Percentiles rank a stretch among this genome's conserved stretches.
These are phyloP conservation scores for Handroanthus guayacan DNA, from an alignment of 257 asterid genomes.

Conservation along the genomic window DNA sequence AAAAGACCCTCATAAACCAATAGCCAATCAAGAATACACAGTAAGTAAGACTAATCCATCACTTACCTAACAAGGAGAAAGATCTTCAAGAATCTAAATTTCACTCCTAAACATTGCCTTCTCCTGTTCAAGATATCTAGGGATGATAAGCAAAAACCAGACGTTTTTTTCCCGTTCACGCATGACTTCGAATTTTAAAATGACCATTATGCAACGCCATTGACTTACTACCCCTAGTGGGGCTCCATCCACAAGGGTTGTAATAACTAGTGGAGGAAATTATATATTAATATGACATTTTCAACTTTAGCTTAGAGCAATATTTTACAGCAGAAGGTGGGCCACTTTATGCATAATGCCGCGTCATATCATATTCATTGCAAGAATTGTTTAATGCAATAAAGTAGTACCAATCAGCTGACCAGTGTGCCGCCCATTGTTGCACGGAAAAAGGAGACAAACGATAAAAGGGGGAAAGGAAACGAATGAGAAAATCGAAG, in stretches of 20 bases:
- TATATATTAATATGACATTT: background rate
- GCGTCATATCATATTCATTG: too few species aligned
- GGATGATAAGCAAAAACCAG: background rate
- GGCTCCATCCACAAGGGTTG: background rate
- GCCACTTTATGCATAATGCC: background rate
- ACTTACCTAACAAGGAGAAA: background rate
- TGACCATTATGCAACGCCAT: background rate
- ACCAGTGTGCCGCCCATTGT: conserved; percentile 16
- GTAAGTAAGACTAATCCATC: background rate
- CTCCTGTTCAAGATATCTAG: background rate
- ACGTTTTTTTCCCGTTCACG: background rate
- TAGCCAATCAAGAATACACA: background rate
- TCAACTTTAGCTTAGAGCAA: background rate
- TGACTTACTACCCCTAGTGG: background rate
- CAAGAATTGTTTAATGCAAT: background rate
- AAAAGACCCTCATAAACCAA: too few species aligned
- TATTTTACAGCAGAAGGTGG: background rate
- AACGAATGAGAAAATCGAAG: background rate
- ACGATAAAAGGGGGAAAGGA: background rate
- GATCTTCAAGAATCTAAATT: background rate
- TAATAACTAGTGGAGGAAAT: background rate
- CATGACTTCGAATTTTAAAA: background rate
- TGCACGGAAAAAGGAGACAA: background rate
- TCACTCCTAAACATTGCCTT: background rate
- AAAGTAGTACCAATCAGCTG: background rate